phyloP scores from a whole-genome alignment of 306 rosid genomes.

The Gynostemma pentaphyllum region DNA sequence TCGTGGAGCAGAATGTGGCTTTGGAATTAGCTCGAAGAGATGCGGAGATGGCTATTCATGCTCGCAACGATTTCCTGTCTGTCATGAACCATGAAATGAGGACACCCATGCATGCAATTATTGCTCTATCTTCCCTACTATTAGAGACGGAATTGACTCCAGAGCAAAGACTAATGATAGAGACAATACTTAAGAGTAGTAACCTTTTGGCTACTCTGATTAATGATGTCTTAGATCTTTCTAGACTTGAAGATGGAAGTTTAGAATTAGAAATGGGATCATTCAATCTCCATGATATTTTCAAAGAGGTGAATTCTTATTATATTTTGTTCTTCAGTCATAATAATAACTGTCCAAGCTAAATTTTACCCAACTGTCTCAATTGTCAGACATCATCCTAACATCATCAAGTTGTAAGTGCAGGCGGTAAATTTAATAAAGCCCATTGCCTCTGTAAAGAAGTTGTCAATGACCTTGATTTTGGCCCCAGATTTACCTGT shows the following conservation, averaged over 20 bases:
- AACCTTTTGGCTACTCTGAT: constrained; percentile 63
- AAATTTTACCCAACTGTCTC: not conserved
- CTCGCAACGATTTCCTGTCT: constrained; percentile 82
- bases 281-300: constrained; percentile 63
- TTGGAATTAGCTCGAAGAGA: constrained; percentile 75
- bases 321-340: not conserved
- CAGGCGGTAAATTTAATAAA: constrained; percentile 57
- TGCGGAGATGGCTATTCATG: constrained; percentile 85
- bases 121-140: constrained; percentile 80
- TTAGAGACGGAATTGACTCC: constrained; percentile 75
- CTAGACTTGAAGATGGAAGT: constrained; percentile 92
- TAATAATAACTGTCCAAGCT: not conserved
- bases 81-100: constrained; percentile 99
- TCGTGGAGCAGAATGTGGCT: constrained; percentile 72
- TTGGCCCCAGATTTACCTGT: constrained; percentile 69
- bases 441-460: constrained; percentile 81
- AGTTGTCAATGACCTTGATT: constrained; percentile 54
- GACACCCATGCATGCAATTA: constrained; percentile 86
- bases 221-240: constrained; percentile 79
- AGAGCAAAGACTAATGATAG: constrained; percentile 77
- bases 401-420: constrained; percentile 9
- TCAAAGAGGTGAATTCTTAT: constrained; percentile 59
- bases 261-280: constrained; percentile 58
- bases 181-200: constrained; percentile 73
- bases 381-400: not conserved